Evolutionary conservation across 805 yeast genomes (phyloP), one percentile per base, ranked within the genome.

Genomic region (Suhomyces vadensis): DNA sequence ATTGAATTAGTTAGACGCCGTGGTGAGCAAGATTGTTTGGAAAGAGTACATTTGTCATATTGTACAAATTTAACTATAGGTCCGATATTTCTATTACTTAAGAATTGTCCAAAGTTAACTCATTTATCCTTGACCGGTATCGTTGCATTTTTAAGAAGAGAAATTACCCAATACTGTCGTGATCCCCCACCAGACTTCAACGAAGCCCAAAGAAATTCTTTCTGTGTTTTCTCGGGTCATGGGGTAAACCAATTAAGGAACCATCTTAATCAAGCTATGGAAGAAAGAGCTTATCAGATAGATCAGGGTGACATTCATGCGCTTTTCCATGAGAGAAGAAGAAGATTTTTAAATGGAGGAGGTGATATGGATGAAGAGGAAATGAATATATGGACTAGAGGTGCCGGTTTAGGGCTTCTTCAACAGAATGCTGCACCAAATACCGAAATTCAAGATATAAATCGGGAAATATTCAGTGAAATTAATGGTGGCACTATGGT

Each of bases 121-220:
- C 99, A 92, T 64, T 74, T 92, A 47, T 87, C 96, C 8, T 74
- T 92, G 48, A 94, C 98, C 0, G 99, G 98, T 0, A 90, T 92
- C 20, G 74, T 84, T 1, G 86, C 95, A n/a, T 92, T 94, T 67
- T 74, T 92, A 60, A 77, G 96, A 48, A 76, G 84, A 7, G 97
- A 92, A 57, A 81, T 92, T 39, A 85, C 92, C 0, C 82, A 79
- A 51, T 91, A 81, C 64, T 91, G 97, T 63, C 83, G 98, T 22
- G 87, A 84, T 6, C 94, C 98, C 1, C 98, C 99, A 3, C 81
- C 86, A 9, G 97, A 90, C 55, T 91, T 94, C 62, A 90, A 84
- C 42, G 87, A 83, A 44, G 85, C 85, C 56, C 99, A 94, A 63
- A 83, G 83, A 51, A 77, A 83, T 17, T 75, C 87, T 39, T 92